Conservation (phyloP, 495 filamentous ascomycete species). For the Aspergillus hancockii region DNA sequence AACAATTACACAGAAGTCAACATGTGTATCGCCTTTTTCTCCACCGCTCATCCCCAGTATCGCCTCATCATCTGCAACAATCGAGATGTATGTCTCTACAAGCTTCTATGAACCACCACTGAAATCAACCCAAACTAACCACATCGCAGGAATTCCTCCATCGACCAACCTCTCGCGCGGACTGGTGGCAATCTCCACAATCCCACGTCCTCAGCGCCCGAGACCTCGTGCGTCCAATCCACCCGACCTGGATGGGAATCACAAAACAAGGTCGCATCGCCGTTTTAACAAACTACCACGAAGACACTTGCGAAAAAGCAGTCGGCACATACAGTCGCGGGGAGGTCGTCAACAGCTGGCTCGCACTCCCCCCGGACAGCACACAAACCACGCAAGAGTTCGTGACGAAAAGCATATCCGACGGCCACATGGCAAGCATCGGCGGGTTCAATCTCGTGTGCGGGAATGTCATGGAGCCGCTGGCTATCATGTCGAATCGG, state of each 20-base stretch:
- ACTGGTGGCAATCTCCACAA: slow-evolving; percentile 67
- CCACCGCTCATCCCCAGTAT: slow-evolving; percentile 79
- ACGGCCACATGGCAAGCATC: slow-evolving; percentile 60
- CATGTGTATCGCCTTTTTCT: slow-evolving; percentile 84
- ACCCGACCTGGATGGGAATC: slow-evolving; percentile 83
- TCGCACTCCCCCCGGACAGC: slow-evolving; percentile 40
- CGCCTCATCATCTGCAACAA: slow-evolving; percentile 80
- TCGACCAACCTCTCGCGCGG: slow-evolving; percentile 74
- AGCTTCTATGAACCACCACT: background rate
- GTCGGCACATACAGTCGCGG: slow-evolving; percentile 66
- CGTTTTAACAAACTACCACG: slow-evolving; percentile 82
- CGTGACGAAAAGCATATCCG: slow-evolving; percentile 54
- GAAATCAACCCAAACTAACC: background rate
- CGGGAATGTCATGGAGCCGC: slow-evolving; percentile 64
- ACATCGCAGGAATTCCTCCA: slow-evolving; percentile 65
- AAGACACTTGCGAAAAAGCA: slow-evolving; percentile 46
- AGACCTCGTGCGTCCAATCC: slow-evolving; percentile 55
- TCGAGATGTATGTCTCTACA: slow-evolving; percentile 59
- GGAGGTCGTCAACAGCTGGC: slow-evolving; percentile 72
- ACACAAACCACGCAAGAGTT: slow-evolving; percentile 53
- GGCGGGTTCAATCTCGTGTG: slow-evolving; percentile 81
- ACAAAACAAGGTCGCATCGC: slow-evolving; percentile 74
- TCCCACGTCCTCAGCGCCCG: slow-evolving; percentile 56
- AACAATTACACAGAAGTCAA: slow-evolving; percentile 15
- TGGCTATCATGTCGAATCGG: slow-evolving; percentile 78